phyloP scores from a whole-genome alignment of 805 yeast genomes.

The Saccharomycodes ludwigii region DNA sequence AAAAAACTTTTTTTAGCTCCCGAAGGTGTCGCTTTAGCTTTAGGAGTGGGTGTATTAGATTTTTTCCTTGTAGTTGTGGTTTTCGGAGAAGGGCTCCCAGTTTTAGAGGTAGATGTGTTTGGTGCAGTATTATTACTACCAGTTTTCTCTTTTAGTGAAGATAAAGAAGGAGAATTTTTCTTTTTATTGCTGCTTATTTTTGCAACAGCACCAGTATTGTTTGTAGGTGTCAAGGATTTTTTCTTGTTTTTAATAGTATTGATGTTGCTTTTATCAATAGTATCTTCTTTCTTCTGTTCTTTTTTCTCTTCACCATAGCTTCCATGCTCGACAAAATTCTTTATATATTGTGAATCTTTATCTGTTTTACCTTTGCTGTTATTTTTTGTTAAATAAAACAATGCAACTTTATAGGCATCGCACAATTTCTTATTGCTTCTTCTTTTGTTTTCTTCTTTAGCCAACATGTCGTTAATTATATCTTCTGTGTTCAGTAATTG shows the following conservation, averaged over 20 bases:
- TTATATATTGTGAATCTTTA: constrained; percentile 20
- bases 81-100: too few species aligned
- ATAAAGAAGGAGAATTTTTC: too few species aligned
- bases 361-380: constrained; percentile 21
- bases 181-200: too few species aligned
- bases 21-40: too few species aligned
- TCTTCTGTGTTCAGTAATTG: constrained; percentile 1
- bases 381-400: constrained; percentile 25
- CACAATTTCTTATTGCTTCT: constrained; percentile 30
- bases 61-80: too few species aligned
- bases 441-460: constrained; percentile 30
- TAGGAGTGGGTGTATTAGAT: too few species aligned
- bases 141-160: too few species aligned
- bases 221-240: too few species aligned
- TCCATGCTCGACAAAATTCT: constrained; percentile 21
- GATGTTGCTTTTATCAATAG: constrained; percentile 14
- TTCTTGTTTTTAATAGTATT: constrained; percentile 16
- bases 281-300: constrained; percentile 7
- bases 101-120: too few species aligned
- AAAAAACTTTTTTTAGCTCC: too few species aligned
- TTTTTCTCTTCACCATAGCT: constrained; percentile 12
- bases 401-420: constrained; percentile 40
- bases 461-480: constrained; percentile 8
- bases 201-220: too few species aligned
- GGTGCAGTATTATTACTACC: too few species aligned